Base-by-base conservation (phyloP, 176 grass and related monocot genomes). In the Cenchrus americanus region DNA sequence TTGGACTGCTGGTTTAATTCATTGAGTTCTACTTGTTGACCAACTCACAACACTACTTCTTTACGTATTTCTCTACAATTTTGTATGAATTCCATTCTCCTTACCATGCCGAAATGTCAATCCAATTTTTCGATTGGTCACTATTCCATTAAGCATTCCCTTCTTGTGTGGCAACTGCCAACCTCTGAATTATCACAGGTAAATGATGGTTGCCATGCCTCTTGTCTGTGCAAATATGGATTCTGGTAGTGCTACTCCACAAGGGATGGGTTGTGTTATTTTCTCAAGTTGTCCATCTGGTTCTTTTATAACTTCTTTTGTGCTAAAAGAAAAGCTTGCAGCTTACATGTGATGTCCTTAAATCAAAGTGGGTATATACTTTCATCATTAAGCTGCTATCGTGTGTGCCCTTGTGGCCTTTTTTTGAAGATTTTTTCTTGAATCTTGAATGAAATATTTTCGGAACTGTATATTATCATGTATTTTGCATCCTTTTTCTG, bases 161-260 rank as follows among this genome's bases (percentile, higher is more conserved):
- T 69, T 69, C 73, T 69, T 15, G 9, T 84, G 52, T 4, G 52
- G 76, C 69, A 85, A 85, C 82, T 85, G 62, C 62, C 19, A 80
- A 67, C 51, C 5, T 60, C 32, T 8, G 14, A 50, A 22, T 3
- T 60, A 3, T 24, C 41, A 76, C 78, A 40, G 50, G 42, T 60
- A 76, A 76, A 69, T 82, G 79, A 76, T 51, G 15, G 15, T 26
- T 49, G 49, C 19, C 82, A 61, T 85, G 44, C 62, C 62, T 89
- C 75, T 18, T 85, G 43, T 81, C 53, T 80, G 49, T 27, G 49
- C 8, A 44, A 55, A 48, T 47, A 75, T 69, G n/a, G 53, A 82
- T 47, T 60, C 5, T 30, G 4, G 2, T 51, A 14, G 13, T 68
- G 34, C 62, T 75, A 84, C 4, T 48, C 10, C 69, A 43, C 55